These are phyloP conservation scores for Zasmidium cellare DNA, from an alignment of 2,329 filamentous ascomycete genomes.

Conservation along the genomic window DNA sequence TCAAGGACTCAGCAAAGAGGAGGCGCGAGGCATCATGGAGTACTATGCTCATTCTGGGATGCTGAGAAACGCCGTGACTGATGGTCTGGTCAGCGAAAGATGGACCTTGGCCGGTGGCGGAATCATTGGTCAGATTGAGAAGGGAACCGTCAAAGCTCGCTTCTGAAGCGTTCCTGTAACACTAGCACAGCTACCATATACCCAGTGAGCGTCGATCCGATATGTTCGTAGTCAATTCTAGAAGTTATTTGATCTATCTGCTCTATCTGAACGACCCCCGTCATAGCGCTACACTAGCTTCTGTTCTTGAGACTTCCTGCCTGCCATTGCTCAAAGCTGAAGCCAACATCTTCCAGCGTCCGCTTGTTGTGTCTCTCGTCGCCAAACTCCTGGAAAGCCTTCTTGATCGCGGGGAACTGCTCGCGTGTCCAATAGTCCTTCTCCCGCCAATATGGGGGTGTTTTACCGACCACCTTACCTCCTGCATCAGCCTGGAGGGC, in stretches of 20 bases:
- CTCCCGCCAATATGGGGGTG: constrained; percentile 70
- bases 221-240: background rate
- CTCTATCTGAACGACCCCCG: too few species aligned
- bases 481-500: constrained; percentile 47
- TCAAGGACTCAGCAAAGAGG: constrained; percentile 68
- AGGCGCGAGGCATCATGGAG: constrained; percentile 80
- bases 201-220: background rate
- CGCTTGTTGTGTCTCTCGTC: constrained; percentile 57
- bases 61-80: constrained; percentile 68
- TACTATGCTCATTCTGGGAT: constrained; percentile 90
- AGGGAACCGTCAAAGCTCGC: constrained; percentile 54
- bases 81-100: constrained; percentile 72
- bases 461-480: constrained; percentile 52
- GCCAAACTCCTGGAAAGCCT: constrained; percentile 68
- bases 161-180: constrained; percentile 24
- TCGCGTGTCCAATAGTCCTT: constrained; percentile 71
- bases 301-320: constrained; percentile 19
- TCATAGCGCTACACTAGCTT: background rate
- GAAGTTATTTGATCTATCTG: background rate
- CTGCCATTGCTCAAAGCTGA: constrained; percentile 36
- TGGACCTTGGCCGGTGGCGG: constrained; percentile 82
- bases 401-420: constrained; percentile 68
- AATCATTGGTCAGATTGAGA: constrained; percentile 82
- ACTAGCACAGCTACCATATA: background rate
- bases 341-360: constrained; percentile 69